Base-by-base conservation (phyloP, 2,329 filamentous ascomycete genomes). In the Alternaria sp. region DNA sequence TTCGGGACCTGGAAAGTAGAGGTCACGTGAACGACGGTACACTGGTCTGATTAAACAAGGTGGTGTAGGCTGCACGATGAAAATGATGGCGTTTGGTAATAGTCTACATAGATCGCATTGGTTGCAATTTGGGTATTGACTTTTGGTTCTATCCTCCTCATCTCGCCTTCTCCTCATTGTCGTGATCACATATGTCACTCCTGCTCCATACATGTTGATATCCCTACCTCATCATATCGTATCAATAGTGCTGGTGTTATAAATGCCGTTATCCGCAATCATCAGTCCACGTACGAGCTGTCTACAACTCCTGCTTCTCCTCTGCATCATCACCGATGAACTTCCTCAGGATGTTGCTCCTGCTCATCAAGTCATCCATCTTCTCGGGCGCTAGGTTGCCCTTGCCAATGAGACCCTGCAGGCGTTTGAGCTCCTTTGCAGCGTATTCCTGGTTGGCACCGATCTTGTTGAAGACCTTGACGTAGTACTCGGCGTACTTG, bases 401-500 rank as follows among this genome's bases (percentile, higher is more conserved):
- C 88, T 97, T 97, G 81, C 87, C 86, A 65, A 97, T 83, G 69
- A 98, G 87, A 69, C 90, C 89, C 71, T 92, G 86, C 64, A 98
- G 85, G 66, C 94, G 88, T 63, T 89, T 85, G 65, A 94, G 84
- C 85, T 98, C 94, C 88, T 97, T 98, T 76, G 87, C 83, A 50
- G 89, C 92, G 76, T 92, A 97, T 54, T 85, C 90, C 63, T 91
- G 85, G 82, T 91, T 96, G 79, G 90, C 85, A 77, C 84, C 85
- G 66, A 95, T 83, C 88, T 97, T 98, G 78, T 92, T 88, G 63
- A 95, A 91, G 56, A 97, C 93, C 78, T 92, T 92, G 78, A 95
- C 85, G 80, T 99, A 98, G 87, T 99, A 99, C 81, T 94, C 87
- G 48, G 92, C 92, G 76, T 94, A 97, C 84, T 92, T 92, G 80